phyloP scores from a whole-genome alignment of 164 flowering plant genomes.

The Magnolia officinalis region DNA sequence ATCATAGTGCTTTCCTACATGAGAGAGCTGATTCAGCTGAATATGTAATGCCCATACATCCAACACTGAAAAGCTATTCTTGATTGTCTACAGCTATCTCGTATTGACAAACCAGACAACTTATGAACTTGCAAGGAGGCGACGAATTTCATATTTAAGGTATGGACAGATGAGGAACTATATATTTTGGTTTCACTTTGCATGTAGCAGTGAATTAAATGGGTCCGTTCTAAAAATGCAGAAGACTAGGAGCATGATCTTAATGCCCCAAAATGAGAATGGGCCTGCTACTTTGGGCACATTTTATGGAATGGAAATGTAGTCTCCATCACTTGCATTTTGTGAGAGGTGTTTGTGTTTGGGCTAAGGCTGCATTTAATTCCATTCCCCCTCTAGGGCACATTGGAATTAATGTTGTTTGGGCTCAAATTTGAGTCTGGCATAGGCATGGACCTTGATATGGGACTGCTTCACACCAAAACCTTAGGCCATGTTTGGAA shows the following conservation, averaged over 20 bases:
- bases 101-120: slow-evolving; percentile 89
- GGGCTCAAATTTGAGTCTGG: too few relatives aligned
- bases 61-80: slow-evolving; percentile 2
- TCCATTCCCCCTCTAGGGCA: too few relatives aligned
- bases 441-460: too few relatives aligned
- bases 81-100: slow-evolving; percentile 59
- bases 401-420: too few relatives aligned
- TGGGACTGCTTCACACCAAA: too few relatives aligned
- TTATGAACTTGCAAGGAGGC: slow-evolving; percentile 79
- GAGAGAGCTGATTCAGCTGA: background rate
- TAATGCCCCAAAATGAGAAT: background rate
- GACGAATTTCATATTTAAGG: slow-evolving; percentile 48
- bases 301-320: too few relatives aligned
- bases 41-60: background rate
- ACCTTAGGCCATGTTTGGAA: too few relatives aligned
- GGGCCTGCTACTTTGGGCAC: background rate
- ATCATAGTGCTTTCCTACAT: background rate
- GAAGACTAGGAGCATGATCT: background rate
- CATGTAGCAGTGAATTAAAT: background rate
- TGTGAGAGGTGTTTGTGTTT: too few relatives aligned
- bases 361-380: too few relatives aligned
- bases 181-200: background rate
- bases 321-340: too few relatives aligned
- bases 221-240: background rate
- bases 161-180: background rate